These are phyloP conservation scores for Ceratobasidium papillatum DNA, from an alignment of 1,284 basidiomycete species.

Conservation along the genomic window DNA sequence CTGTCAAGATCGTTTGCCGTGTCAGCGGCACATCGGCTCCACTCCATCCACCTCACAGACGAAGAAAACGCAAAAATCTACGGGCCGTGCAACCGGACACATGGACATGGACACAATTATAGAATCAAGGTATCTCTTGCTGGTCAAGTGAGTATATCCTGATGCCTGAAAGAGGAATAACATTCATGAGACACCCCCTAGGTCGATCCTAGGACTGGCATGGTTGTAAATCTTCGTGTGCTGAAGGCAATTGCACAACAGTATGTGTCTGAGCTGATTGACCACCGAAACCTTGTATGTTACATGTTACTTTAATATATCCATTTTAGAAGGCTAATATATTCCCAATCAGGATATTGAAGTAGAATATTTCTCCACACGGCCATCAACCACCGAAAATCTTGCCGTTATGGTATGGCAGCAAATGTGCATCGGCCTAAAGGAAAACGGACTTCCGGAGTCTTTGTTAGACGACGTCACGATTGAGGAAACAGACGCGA, in stretches of 20 bases:
- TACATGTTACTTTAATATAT: neutral
- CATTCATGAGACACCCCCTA: neutral
- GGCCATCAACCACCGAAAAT: slow-evolving; percentile 27
- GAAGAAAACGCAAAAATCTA: slow-evolving; percentile 24
- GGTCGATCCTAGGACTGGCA: slow-evolving; percentile 29
- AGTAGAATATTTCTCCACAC: slow-evolving; percentile 10
- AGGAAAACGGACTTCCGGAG: slow-evolving; percentile 27
- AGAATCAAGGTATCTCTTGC: slow-evolving; percentile 18
- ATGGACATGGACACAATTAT: slow-evolving; percentile 33
- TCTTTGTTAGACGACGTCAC: slow-evolving; percentile 12
- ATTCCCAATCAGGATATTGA: slow-evolving; percentile 12
- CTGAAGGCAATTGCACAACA: slow-evolving; percentile 33
- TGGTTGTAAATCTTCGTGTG: slow-evolving; percentile 27
- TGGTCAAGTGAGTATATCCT: slow-evolving; percentile 14
- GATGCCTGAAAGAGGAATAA: neutral
- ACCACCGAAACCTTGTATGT: slow-evolving; percentile 35
- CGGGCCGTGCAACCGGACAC: slow-evolving; percentile 24
- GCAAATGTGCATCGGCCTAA: slow-evolving; percentile 4
- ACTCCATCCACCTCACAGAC: slow-evolving; percentile 23
- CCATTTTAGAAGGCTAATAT: neutral
- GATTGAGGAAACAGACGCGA: slow-evolving; percentile 29
- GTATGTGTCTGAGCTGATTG: slow-evolving; percentile 28
- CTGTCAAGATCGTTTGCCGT: slow-evolving; percentile 20
- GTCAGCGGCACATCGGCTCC: slow-evolving; percentile 23
- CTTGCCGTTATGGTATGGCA: slow-evolving; percentile 17